Evolutionary conservation across 768 basidiomycete genomes (phyloP).

Genomic region (Piloderma croceum): DNA sequence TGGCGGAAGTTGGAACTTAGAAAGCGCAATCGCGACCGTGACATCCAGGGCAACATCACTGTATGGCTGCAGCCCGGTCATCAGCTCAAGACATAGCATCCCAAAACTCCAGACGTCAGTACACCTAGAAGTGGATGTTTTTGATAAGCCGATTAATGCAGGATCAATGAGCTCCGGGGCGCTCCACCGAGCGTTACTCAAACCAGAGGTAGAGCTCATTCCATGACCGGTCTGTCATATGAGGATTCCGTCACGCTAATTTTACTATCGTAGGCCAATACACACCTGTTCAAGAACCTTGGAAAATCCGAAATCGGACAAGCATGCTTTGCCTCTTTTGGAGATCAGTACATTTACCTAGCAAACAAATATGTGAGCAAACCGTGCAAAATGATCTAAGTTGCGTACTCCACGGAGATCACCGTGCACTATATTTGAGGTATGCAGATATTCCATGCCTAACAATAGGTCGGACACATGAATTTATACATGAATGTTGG

Average conservation of each 20-base stretch:
- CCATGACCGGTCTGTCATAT: slow-evolving; percentile 24
- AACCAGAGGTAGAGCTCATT: slow-evolving; percentile 18
- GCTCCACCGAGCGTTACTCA: slow-evolving; percentile 33
- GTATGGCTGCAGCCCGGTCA: slow-evolving; percentile 39
- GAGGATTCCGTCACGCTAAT: neutral
- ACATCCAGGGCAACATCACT: slow-evolving; percentile 26
- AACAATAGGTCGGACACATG: neutral
- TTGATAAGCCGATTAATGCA: slow-evolving; percentile 19
- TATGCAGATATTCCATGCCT: slow-evolving; percentile 39
- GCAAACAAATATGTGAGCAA: slow-evolving; percentile 3
- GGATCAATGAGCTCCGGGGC: slow-evolving; percentile 37
- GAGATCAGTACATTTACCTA: slow-evolving; percentile 43
- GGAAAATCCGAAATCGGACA: slow-evolving; percentile 44
- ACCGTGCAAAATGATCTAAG: no score
- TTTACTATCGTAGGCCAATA: slow-evolving; percentile 1
- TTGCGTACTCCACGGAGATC: slow-evolving; percentile 36
- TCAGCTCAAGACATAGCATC: slow-evolving; percentile 42
- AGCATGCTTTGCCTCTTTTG: slow-evolving; percentile 30
- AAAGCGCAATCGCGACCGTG: slow-evolving; percentile 31
- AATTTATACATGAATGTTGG: slow-evolving; percentile 2
- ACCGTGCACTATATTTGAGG: slow-evolving; percentile 34
- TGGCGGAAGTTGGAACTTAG: slow-evolving; percentile 32
- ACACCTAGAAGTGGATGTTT: slow-evolving; percentile 23
- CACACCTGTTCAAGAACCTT: slow-evolving; percentile 34
- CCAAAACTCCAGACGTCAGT: slow-evolving; percentile 48